Conservation (phyloP, 169 alveolate species). For the Eimeria tenella region DNA sequence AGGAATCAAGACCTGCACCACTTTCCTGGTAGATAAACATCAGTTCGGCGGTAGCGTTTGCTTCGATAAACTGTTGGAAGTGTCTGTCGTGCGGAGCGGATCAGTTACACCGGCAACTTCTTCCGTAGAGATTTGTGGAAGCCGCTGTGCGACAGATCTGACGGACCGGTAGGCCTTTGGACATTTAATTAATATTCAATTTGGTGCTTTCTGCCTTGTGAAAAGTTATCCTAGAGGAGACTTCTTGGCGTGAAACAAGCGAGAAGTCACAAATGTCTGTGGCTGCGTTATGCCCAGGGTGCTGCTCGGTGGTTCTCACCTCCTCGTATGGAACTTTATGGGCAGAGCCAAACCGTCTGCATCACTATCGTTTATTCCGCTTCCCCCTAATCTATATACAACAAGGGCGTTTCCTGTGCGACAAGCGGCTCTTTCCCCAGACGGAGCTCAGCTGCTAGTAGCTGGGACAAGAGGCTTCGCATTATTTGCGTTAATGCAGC, state of each 20-base stretch:
- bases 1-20: neutral
- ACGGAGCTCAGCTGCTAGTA: conserved; percentile 76
- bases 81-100: conserved; percentile 71
- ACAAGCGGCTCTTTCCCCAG: conserved; percentile 79
- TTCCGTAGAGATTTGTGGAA: conserved; percentile 70
- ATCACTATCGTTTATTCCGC: conserved; percentile 73
- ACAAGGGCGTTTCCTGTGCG: conserved; percentile 83
- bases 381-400: conserved; percentile 83
- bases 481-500: conserved; percentile 76
- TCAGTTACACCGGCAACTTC: conserved; percentile 56
- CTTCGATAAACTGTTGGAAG: conserved; percentile 42
- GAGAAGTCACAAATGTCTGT: neutral
- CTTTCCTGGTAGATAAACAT: neutral
- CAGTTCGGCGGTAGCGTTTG: neutral
- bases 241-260: too few relatives aligned
- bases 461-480: conserved; percentile 84
- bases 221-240: too few relatives aligned
- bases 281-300: conserved; percentile 38
- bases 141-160: conserved; percentile 63
- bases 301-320: conserved; percentile 62
- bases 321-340: conserved; percentile 52
- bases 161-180: conserved; percentile 19
- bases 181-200: too few relatives aligned
- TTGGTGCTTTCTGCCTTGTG: too few relatives aligned
- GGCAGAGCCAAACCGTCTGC: conserved; percentile 32